Base-by-base conservation (phyloP, 225 moss, liverwort and hornwort genomes). In the Anthoceros angustus region DNA sequence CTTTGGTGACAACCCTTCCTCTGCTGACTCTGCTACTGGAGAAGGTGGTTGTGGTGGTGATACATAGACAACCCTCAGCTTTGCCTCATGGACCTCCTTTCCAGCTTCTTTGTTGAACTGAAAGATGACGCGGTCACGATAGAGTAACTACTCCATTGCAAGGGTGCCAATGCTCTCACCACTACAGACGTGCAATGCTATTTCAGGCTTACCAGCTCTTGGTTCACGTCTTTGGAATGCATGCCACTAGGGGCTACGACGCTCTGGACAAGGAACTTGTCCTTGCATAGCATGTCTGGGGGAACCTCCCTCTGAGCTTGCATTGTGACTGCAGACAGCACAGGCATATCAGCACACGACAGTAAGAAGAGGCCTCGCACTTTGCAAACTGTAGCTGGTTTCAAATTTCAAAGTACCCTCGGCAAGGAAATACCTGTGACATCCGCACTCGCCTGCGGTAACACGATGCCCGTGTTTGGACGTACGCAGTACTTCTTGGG, bases 401-500 rank as follows among this genome's bases (percentile, higher is more conserved):
- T 39, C 16, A 18, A 15, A 24, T 5, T 55, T 15, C 55, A 55
- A 18, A 21, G 10, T 8, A 41, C 0, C 24, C 66, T 12, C 66
- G 42, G 24, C 2, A 9, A 3, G 8, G 39, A 18, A 40, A 15
- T 74, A 98, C 98, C 92, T 26, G 85, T 92, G 68, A 98, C 92
- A 83, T 98, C 87, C 65, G 92, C 80, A 77, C 92, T 98, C 78
- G 86, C 86, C 24, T 89, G 86, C 5, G 95, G 91, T 68, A 82
- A 73, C 38, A 98, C 82, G 23, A 98, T 70, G 63, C 95, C 95
- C 66, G 87, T 98, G 61, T 98, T 98, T 67, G 91, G 95, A 43
- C 91, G 91, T 64, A 98, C 95, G 74, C 95, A 98, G 68, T 98
- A 98, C 73, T 98, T 98, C 68, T 87, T 98, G 8, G 95, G 95